Evolutionary conservation across 1,284 basidiomycete species (phyloP), one percentile per base, ranked within the genome.

Genomic region (Ceratobasidium sp.): DNA sequence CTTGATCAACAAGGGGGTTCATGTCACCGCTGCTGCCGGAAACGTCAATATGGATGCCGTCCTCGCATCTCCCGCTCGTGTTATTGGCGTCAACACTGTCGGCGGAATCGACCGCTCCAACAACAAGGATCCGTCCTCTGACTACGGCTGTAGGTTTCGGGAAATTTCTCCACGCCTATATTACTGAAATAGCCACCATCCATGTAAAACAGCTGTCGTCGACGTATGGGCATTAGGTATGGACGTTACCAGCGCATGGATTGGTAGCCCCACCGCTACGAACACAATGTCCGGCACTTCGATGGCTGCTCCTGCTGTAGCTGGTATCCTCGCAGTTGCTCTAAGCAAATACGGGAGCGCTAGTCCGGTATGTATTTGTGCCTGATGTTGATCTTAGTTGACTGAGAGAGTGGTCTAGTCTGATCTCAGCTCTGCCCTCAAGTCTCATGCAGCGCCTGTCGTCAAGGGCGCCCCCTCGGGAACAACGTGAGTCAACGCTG

Each of bases 21-120:
- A 98, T 86, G 98, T 98, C 79, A 94, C 94, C 77, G 95, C 97
- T 75, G 95, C 95, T 72, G 96, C 96, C 74, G 96, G 95, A 86
- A 86, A 83, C 80, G 85, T 87, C 81, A 86, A 87, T 82, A 82
- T 83, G 78, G 85, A 86, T 75, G 85, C 85, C n/a, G 80, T 77
- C 76, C 78, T 21, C 28, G 54, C 59, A 18, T 74, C 72, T 21
- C 77, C 76, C 18, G 76, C 75, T 16, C 94, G 94, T 64, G 94
- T 94, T 32, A 85, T 86, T 13, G 85, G 92, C n/a, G 92, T 94
- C n/a, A 86, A 96, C 76, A 96, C 95, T 58, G 94, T 97, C 70
- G 95, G 91, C 76, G 94, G 94, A 26, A 91, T 92, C 2, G 92
- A 91, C 32, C 84, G 94, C 52, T 84, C 81, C 61, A 95, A 98